Base-by-base conservation (phyloP, 352 stramenopile genomes). In the Phytophthora hybrid region DNA sequence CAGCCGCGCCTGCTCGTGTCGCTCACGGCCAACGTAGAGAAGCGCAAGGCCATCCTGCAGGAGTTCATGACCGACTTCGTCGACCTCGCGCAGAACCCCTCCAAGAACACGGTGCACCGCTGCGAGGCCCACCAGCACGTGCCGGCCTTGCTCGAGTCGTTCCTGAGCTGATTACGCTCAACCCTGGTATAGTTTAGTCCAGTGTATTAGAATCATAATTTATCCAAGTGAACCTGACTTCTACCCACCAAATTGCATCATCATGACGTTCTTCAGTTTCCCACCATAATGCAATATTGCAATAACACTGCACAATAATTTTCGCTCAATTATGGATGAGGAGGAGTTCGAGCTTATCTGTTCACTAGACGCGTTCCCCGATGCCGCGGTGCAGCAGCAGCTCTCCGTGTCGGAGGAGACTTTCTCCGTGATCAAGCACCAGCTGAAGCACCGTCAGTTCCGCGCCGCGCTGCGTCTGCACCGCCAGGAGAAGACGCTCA, bases 381-480 rank as follows among this genome's bases (percentile, higher is more conserved):
- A 29, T 9, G 16, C 14, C 39, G 39, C 39, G 39, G 39, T 4
- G 39, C 39, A 10, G 4, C 5, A 9, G 13, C 46, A 57, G 23
- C 77, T 89, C 34, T 81, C 69, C 3, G 76, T 90, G n/a, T 78
- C 73, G 2, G 80, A 87, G 41, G 81, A 90, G 52, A 77, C 68
- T 10, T 92, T 89, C 63, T 63, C 71, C 16, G 74, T 90, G 37
- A 90, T 93, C 63, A 87, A 91, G 71, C 78, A 77, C 9, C 87
- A 92, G 72, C 66, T 78, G 11, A 75, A 80, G 26, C 80, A 90
- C 46, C 81, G 77, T 1, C 76, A 80, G 41, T 79, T 85, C 46
- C 81, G 83, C 49, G 72, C 64, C 3, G 75, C 77, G 47, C 65
- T 91, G 54, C 78, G 84, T 21, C n/a, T 78, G 7, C 87, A 91